phyloP scores from a whole-genome alignment of 352 stramenopile species.

The Globisporangium abappressorium region DNA sequence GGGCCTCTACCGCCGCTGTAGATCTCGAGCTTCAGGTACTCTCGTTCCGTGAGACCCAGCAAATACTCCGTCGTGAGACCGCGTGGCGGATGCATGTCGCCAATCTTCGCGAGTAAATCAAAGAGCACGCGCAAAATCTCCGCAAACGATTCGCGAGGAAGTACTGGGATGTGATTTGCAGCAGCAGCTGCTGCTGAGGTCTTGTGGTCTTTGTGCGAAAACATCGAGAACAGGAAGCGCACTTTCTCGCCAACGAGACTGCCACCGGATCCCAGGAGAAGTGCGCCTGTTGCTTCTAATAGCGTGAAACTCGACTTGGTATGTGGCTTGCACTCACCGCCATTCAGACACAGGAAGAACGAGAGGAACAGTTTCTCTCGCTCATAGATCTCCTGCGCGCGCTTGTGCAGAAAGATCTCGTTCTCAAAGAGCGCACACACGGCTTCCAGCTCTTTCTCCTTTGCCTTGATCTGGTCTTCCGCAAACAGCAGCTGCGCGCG shows the following conservation, averaged over 20 bases:
- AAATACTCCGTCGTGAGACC: constrained; percentile 39
- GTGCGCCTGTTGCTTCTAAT: constrained; percentile 38
- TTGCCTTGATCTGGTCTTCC: constrained; percentile 65
- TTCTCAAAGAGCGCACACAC: constrained; percentile 55
- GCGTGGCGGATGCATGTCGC: constrained; percentile 48
- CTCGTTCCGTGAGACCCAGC: constrained; percentile 42
- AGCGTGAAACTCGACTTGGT: constrained; percentile 20
- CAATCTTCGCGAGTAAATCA: constrained; percentile 43
- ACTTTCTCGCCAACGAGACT: constrained; percentile 61
- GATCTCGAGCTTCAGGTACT: constrained; percentile 61
- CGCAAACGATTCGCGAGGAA: constrained; percentile 40
- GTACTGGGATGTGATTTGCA: constrained; percentile 30
- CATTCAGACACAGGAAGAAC: constrained; percentile 48
- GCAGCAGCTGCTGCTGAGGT: not conserved
- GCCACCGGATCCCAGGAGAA: constrained; percentile 53
- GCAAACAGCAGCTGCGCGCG: constrained; percentile 70
- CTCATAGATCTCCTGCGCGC: constrained; percentile 50
- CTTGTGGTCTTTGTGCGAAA: constrained; percentile 21
- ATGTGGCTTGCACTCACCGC: constrained; percentile 3
- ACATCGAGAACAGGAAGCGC: constrained; percentile 74
- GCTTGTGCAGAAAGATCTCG: constrained; percentile 71
- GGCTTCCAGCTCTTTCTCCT: constrained; percentile 54
- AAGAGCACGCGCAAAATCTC: constrained; percentile 58
- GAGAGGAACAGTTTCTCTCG: constrained; percentile 66
- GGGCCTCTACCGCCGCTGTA: not conserved